Percentiles rank a stretch among this genome's conserved stretches.
Conservation (phyloP, 257 asterid genomes). For the Nicotiana otophora region DNA sequence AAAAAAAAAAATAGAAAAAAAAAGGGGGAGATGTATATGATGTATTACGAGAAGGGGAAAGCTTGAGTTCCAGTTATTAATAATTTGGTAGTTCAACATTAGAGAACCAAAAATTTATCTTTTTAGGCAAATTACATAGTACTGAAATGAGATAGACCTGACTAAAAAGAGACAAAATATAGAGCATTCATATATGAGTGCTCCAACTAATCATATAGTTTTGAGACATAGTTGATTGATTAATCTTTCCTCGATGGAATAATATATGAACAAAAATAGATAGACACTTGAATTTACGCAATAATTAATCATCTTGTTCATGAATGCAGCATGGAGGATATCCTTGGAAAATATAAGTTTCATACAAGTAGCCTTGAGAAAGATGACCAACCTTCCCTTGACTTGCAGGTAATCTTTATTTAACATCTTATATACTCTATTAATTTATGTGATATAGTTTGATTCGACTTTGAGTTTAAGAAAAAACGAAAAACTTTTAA, state of each 20-base stretch:
- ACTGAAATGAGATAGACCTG: neutral
- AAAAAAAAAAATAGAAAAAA: fast-evolving
- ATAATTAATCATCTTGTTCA: neutral
- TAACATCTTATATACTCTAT: no score
- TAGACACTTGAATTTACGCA: neutral
- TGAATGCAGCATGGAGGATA: slow-evolving; percentile 29
- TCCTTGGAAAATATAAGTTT: slow-evolving; percentile 29
- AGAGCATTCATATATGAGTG: neutral
- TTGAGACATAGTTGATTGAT: no score
- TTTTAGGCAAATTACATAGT: no score
- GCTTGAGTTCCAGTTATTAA: neutral
- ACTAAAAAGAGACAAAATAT: neutral
- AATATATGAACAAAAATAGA: neutral
- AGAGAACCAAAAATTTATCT: no score
- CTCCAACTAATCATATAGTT: neutral
- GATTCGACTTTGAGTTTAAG: no score
- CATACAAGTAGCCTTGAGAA: slow-evolving; percentile 21
- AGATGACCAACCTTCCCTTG: slow-evolving; percentile 25
- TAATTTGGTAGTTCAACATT: neutral
- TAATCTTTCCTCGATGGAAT: neutral
- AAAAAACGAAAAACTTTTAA: no score
- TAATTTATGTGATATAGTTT: no score
- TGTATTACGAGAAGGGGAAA: neutral
- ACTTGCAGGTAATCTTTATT: slow-evolving; percentile 25
- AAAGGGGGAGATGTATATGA: no score